Base-by-base conservation (phyloP, 495 filamentous ascomycete species). In the Xylaria bambusicola region DNA sequence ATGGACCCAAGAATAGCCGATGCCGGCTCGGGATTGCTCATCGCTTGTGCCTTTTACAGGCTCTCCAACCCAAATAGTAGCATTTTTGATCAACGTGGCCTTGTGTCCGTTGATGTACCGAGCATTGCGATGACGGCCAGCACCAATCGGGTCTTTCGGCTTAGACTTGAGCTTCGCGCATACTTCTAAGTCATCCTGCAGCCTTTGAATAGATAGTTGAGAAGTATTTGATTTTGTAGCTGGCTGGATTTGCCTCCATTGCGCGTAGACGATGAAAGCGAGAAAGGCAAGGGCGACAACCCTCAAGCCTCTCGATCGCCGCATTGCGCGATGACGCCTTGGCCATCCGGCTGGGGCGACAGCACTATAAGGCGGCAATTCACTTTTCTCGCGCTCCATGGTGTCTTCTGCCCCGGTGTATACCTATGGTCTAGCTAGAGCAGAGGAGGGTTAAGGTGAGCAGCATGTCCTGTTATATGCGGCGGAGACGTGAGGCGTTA, bases 31-130 rank as follows among this genome's bases (percentile, higher is more conserved):
- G 0, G 76, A 77, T 55, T 71, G 74, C 41, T 75, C 73, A 21
- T 71, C 67, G 3, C 68, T 68, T n/a, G 73, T 76, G 6, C 71
- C 73, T 27, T 73, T 48, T 27, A 56, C 63, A n/a, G 72, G 75
- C 53, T 82, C 79, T 42, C 81, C 81, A n/a, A 81, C 66, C 75
- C 81, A 84, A 15, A 83, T 64, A 6, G 73, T 77, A 2, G 77
- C 80, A 66, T 84, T 82, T 54, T 70, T 75, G 52, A 82, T 75
- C n/a, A 81, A 64, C 0, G 77, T 81, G 8, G 78, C 76, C 18
- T 72, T 67, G 42, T 76, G 67, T 27, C 78, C 77, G 52, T 77
- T 74, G 41, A 78, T 61, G 62, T 78, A 79, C 12, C 78, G 76
- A 23, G 73, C 75, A 57, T 81, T 81, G n/a, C 71, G 71, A 27